Conservation (phyloP, 2,329 filamentous ascomycete genomes). For the Penicillium digitatum region DNA sequence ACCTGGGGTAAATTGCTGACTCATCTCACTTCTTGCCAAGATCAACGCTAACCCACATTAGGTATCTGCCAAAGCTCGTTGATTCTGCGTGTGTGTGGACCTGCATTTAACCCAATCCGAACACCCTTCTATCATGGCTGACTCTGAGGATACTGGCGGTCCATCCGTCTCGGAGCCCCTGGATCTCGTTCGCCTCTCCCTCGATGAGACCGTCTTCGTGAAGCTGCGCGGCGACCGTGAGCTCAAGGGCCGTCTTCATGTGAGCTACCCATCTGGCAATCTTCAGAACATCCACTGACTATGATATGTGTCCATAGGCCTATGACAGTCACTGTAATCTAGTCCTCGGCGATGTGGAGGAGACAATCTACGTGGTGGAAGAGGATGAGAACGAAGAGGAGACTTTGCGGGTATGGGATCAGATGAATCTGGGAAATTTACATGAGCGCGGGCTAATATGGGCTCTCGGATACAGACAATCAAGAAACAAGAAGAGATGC, state of each 20-base stretch:
- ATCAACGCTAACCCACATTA: conserved; percentile 13
- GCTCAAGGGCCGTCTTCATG: conserved; percentile 90
- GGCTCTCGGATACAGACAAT: conserved; percentile 60
- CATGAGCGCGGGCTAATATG: conserved; percentile 10
- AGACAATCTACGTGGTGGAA: conserved; percentile 91
- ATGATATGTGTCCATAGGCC: conserved; percentile 55
- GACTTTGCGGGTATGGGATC: conserved; percentile 61
- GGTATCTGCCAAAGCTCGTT: conserved; percentile 20
- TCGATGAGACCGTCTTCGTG: conserved; percentile 95
- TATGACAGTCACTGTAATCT: conserved; percentile 99
- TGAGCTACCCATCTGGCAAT: conserved; percentile 46
- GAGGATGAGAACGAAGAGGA: conserved; percentile 76
- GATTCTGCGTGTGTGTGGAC: conserved; percentile 16
- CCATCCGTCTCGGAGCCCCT: conserved; percentile 80
- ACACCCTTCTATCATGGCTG: conserved; percentile 61
- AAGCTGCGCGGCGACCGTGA: conserved; percentile 95
- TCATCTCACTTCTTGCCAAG: conserved; percentile 5
- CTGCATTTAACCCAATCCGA: conserved; percentile 6
- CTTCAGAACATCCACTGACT: conserved; percentile 16
- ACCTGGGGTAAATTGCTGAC: conserved; percentile 22
- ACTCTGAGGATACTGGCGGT: conserved; percentile 66
- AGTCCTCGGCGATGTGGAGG: conserved; percentile 91
- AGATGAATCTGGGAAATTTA: not conserved
- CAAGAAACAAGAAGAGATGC: conserved; percentile 97
- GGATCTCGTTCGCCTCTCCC: conserved; percentile 87